Conservation (phyloP, 192 early-diverging fungal genomes). For the Jimgerdemannia flammicorona region DNA sequence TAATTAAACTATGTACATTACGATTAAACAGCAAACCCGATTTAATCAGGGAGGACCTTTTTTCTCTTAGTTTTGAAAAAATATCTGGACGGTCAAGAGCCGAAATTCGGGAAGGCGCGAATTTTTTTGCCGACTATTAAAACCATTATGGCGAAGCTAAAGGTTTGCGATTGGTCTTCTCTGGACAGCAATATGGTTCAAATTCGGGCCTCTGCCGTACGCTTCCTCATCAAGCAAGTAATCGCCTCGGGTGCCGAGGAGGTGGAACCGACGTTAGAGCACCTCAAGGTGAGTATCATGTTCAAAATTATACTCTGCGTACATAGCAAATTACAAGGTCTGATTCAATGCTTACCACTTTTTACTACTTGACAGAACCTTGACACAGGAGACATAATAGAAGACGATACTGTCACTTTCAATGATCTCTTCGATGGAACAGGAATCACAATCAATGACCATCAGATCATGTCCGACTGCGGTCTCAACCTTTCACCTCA, state of each 20-base stretch:
- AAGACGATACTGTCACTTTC: background rate
- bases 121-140: background rate
- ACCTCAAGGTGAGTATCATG: background rate
- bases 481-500: conserved; percentile 3
- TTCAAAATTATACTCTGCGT: too few relatives aligned
- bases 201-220: background rate
- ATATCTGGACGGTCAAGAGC: background rate
- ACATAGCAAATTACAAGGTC: too few relatives aligned
- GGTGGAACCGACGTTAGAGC: background rate
- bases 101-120: background rate
- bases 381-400: background rate
- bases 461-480: conserved; percentile 2
- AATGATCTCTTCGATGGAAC: background rate
- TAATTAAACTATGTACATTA: too few relatives aligned
- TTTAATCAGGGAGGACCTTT: background rate
- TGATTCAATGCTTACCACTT: too few relatives aligned
- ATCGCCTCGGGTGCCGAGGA: background rate
- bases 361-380: background rate
- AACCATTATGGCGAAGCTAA: background rate
- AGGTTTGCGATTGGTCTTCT: background rate
- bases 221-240: background rate
- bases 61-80: background rate
- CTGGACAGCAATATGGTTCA: background rate
- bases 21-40: background rate
- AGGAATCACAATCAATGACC: background rate